phyloP scores from a whole-genome alignment of 2,329 filamentous ascomycete species.

The Tolypocladium nubicola region DNA sequence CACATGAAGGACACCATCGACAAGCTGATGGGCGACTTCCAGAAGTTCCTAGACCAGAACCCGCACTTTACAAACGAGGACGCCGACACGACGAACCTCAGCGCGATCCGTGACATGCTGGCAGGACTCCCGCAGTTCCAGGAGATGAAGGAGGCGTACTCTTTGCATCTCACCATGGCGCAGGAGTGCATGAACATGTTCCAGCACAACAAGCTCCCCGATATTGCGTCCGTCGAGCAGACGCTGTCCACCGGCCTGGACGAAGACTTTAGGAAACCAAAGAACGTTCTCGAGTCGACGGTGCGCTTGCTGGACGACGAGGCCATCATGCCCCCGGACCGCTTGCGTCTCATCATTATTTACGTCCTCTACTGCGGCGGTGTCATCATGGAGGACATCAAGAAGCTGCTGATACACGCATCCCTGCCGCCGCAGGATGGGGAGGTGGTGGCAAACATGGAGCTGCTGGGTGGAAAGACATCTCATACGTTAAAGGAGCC shows the following conservation, averaged over 20 bases:
- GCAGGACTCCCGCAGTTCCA: constrained; percentile 90
- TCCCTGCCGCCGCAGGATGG: constrained; percentile 64
- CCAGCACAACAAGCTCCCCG: constrained; percentile 70
- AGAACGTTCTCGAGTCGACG: constrained; percentile 76
- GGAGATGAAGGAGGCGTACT: constrained; percentile 91
- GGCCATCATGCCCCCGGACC: constrained; percentile 58
- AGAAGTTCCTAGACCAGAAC: constrained; percentile 83
- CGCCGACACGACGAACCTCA: constrained; percentile 63
- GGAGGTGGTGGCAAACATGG: constrained; percentile 65
- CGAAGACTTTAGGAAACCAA: constrained; percentile 84
- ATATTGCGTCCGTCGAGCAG: constrained; percentile 83
- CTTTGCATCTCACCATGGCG: constrained; percentile 90
- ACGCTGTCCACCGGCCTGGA: constrained; percentile 84
- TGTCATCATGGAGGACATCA: constrained; percentile 71
- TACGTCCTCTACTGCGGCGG: constrained; percentile 84
- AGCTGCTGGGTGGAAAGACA: constrained; percentile 68
- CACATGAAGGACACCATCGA: constrained; percentile 99
- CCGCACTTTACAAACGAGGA: constrained; percentile 77
- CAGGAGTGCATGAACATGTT: constrained; percentile 96
- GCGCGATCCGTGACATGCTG: constrained; percentile 94
- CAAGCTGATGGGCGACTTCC: constrained; percentile 85
- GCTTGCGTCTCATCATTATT: constrained; percentile 73
- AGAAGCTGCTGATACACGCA: constrained; percentile 75
- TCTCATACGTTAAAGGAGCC: constrained; percentile 64
- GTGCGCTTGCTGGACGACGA: constrained; percentile 84